phyloP scores from a whole-genome alignment of 2,329 filamentous ascomycete genomes.

The Pestalotiopsis sp. region DNA sequence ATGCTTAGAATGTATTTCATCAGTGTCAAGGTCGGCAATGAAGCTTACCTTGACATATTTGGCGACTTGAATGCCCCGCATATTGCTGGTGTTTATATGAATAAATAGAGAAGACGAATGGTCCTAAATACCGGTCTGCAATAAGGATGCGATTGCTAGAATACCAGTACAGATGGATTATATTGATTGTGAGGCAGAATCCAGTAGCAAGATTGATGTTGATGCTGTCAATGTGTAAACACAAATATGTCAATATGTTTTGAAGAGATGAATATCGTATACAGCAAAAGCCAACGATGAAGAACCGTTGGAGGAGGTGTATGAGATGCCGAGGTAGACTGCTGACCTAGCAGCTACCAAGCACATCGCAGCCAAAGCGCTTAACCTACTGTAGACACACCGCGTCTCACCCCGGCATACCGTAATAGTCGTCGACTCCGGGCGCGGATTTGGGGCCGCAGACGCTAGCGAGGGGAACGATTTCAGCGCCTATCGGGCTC shows the following conservation, averaged over 20 bases:
- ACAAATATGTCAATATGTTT: neutral
- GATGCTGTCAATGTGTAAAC: neutral
- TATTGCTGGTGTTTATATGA: constrained; percentile 40
- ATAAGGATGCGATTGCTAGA: too few species aligned
- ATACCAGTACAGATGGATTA: neutral
- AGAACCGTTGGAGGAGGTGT: constrained; percentile 1
- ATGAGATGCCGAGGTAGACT: constrained; percentile 12
- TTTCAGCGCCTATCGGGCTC: neutral
- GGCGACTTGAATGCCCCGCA: constrained; percentile 75
- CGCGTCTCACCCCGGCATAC: neutral
- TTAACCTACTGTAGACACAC: neutral
- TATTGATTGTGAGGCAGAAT: neutral
- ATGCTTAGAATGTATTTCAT: neutral
- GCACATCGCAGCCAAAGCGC: neutral
- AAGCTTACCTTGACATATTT: constrained; percentile 71
- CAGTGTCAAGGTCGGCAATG: neutral
- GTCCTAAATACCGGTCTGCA: neutral
- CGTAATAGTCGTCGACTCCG: neutral
- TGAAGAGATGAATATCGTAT: constrained; percentile 22
- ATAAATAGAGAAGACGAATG: neutral
- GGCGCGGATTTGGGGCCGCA: neutral
- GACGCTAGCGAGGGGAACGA: neutral
- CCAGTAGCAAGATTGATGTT: neutral
- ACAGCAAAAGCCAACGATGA: neutral
- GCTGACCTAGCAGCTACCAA: neutral